These are phyloP conservation scores for Trichoderma arundinaceum DNA, from an alignment of 2,329 filamentous ascomycete genomes.

Conservation along the genomic window DNA sequence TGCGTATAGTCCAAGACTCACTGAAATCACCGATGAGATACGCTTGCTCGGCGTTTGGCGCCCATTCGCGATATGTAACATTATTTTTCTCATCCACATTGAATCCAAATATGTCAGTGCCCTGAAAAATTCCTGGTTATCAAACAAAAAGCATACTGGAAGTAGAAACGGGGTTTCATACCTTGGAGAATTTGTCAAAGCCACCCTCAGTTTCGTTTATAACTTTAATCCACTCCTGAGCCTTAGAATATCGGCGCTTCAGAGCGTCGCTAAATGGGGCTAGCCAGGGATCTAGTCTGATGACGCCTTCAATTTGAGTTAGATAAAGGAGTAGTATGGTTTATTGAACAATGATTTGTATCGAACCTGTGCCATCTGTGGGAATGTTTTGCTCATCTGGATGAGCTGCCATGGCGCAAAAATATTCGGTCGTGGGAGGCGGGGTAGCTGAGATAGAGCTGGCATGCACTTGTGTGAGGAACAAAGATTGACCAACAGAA, in stretches of 20 bases:
- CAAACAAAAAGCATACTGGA: slow-evolving; percentile 34
- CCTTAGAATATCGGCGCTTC: slow-evolving; percentile 75
- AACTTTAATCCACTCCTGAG: slow-evolving; percentile 84
- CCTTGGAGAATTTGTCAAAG: slow-evolving; percentile 87
- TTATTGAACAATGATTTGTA: neutral
- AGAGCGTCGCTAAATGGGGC: slow-evolving; percentile 81
- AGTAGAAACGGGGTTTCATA: slow-evolving; percentile 40
- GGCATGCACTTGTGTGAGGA: neutral
- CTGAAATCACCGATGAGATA: slow-evolving; percentile 95
- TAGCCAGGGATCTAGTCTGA: slow-evolving; percentile 88
- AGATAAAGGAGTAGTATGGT: neutral
- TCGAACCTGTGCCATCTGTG: slow-evolving; percentile 28
- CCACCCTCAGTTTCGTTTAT: slow-evolving; percentile 87
- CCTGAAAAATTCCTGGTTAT: slow-evolving; percentile 56
- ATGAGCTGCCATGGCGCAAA: slow-evolving; percentile 22
- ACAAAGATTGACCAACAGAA: neutral
- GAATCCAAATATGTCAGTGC: slow-evolving; percentile 85
- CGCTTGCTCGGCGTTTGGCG: slow-evolving; percentile 83
- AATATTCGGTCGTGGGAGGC: slow-evolving; percentile 10
- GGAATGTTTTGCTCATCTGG: slow-evolving; percentile 5
- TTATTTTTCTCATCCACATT: slow-evolving; percentile 81
- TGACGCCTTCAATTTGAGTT: slow-evolving; percentile 66
- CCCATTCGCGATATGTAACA: slow-evolving; percentile 94
- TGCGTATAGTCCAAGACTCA: slow-evolving; percentile 51
- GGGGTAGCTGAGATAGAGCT: slow-evolving; percentile 24